Evolutionary conservation across 2,329 filamentous ascomycete genomes (phyloP).

Genomic region (Mycosphaerella arachidis): DNA sequence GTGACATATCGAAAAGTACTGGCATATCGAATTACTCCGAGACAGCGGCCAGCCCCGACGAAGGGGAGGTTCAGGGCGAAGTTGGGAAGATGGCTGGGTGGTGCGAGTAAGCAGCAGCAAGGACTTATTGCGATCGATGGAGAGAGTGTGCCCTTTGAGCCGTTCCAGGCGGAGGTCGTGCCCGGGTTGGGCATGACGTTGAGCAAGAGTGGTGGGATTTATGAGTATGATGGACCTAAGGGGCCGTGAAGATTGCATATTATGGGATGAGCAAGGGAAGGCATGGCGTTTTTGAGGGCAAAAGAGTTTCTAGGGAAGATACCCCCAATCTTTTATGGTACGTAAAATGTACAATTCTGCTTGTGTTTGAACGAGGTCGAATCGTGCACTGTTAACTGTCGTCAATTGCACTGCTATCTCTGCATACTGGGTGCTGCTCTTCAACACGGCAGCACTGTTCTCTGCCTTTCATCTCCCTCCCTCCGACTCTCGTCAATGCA

Average conservation of each 20-base stretch:
- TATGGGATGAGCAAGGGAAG: not conserved
- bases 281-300: not conserved
- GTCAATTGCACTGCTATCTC: no score
- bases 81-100: slow-evolving; percentile 27
- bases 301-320: slow-evolving; percentile 1
- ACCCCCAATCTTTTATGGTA: not conserved
- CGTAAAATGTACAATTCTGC: not conserved
- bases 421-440: not conserved
- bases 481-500: not conserved
- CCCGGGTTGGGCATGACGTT: slow-evolving; percentile 77
- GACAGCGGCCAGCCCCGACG: slow-evolving; percentile 12
- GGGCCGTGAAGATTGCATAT: slow-evolving; percentile 6
- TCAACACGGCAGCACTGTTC: not conserved
- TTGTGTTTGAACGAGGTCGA: not conserved
- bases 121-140: slow-evolving; percentile 95
- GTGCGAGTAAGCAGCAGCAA: slow-evolving; percentile 50
- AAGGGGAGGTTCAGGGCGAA: slow-evolving; percentile 19
- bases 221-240: slow-evolving; percentile 54
- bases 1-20: slow-evolving; percentile 79
- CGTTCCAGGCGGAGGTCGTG: slow-evolving; percentile 89
- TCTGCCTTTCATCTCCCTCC: not conserved
- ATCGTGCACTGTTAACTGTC: no score
- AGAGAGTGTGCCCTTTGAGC: slow-evolving; percentile 78
- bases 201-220: slow-evolving; percentile 66
- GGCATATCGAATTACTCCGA: slow-evolving; percentile 79